phyloP scores from a whole-genome alignment of 805 yeast genomes.

The Schizosaccharomyces lindneri region DNA sequence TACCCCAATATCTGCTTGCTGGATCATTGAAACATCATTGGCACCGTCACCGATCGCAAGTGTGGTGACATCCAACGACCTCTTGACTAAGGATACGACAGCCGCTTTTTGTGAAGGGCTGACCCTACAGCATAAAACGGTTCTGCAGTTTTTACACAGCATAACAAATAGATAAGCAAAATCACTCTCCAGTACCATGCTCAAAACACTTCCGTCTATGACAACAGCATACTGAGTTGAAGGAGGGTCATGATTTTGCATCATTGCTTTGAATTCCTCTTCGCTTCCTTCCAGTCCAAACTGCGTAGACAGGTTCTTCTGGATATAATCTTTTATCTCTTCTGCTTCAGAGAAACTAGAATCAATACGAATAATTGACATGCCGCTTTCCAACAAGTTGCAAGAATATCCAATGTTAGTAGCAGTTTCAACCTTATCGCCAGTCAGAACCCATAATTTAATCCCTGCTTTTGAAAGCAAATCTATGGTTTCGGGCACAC shows the following conservation, averaged over 20 bases:
- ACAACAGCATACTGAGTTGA: slow-evolving; percentile 31
- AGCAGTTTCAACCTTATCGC: slow-evolving; percentile 65
- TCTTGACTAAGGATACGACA: slow-evolving; percentile 45
- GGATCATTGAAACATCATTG: slow-evolving; percentile 72
- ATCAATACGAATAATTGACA: slow-evolving; percentile 15
- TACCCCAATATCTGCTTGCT: slow-evolving; percentile 61
- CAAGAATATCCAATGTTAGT: slow-evolving; percentile 65
- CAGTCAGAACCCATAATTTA: slow-evolving; percentile 63
- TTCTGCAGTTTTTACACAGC: slow-evolving; percentile 47
- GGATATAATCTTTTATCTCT: slow-evolving; percentile 16
- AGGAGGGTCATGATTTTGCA: slow-evolving; percentile 40
- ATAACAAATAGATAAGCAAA: slow-evolving; percentile 29
- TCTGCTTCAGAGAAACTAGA: slow-evolving; percentile 18
- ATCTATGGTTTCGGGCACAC: slow-evolving; percentile 53
- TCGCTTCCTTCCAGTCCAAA: slow-evolving; percentile 22
- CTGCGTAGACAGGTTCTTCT: slow-evolving; percentile 23
- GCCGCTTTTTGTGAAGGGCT: slow-evolving; percentile 67
- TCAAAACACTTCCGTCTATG: slow-evolving; percentile 45
- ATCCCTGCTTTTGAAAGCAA: slow-evolving; percentile 46
- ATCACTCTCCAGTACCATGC: slow-evolving; percentile 16
- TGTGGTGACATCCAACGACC: slow-evolving; percentile 43
- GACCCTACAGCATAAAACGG: slow-evolving; percentile 61
- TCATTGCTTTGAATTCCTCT: slow-evolving; percentile 25
- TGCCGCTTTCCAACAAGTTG: slow-evolving; percentile 37
- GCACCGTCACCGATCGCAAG: slow-evolving; percentile 72